A percentile compares a stretch with the other conserved stretches of the same genome.
Conservation (phyloP, 2,329 filamentous ascomycete species). For the Neofusicoccum laricinum region DNA sequence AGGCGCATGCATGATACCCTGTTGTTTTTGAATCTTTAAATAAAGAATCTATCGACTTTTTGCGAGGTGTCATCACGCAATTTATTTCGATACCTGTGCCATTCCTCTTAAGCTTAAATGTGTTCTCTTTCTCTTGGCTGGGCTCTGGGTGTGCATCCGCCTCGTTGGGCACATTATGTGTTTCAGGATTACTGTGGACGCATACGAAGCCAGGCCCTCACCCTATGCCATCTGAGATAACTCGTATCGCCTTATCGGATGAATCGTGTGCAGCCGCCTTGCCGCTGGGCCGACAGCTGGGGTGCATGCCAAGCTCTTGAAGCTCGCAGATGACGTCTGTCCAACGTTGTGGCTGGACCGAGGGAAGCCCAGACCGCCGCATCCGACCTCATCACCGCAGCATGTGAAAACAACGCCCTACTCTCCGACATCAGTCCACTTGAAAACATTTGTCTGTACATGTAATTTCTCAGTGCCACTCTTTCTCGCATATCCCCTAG, state of each 20-base stretch:
- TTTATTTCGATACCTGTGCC: no score
- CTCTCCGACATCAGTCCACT: neutral
- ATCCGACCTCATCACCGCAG: neutral
- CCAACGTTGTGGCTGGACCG: neutral
- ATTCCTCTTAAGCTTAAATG: no score
- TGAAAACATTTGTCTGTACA: neutral
- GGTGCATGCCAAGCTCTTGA: constrained; percentile 12
- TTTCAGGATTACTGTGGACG: no score
- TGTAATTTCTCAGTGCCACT: neutral
- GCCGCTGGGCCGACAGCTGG: neutral
- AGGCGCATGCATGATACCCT: neutral
- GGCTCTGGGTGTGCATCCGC: no score
- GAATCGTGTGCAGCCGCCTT: neutral
- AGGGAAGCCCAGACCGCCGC: neutral
- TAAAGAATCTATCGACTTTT: neutral
- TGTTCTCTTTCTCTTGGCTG: no score
- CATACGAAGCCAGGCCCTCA: neutral
- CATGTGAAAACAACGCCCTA: neutral
- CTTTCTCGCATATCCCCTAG: neutral
- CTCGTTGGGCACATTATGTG: no score
- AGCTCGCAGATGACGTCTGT: constrained; percentile 6
- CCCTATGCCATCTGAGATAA: neutral
- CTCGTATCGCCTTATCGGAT: constrained; percentile 4
- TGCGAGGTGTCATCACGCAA: neutral
- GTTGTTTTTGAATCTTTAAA: neutral